A percentile compares a stretch with the other conserved stretches of the same genome.
Evolutionary conservation across 1,284 basidiomycete genomes (phyloP).

Genomic region (Pholiota adiposa): DNA sequence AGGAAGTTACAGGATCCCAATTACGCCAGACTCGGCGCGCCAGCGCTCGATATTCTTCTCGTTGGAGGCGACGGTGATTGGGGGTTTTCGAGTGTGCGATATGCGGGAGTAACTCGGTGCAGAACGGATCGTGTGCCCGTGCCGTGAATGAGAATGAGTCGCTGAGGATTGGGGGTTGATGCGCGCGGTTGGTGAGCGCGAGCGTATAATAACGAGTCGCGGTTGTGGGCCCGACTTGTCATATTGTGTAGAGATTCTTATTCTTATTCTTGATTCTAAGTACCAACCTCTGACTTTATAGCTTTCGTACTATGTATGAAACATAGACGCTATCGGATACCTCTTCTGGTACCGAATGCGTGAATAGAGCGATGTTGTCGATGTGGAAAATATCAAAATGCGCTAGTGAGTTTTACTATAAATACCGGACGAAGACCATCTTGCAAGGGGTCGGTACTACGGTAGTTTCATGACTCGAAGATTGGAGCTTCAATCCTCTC

Average conservation of each 20-base stretch:
- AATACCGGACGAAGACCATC: no score
- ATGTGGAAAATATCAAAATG: neutral
- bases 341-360: neutral
- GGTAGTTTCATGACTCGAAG: no score
- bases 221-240: neutral
- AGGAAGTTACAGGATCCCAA: conserved; percentile 17
- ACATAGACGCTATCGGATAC: neutral
- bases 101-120: conserved; percentile 18
- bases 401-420: neutral
- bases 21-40: conserved; percentile 19
- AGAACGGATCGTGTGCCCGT: conserved; percentile 23
- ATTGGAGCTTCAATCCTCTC: no score
- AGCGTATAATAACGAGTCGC: conserved; percentile 16
- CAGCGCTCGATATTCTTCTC: conserved; percentile 16
- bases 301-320: neutral
- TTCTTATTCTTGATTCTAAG: no score
- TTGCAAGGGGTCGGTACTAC: no score
- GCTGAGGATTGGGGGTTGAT: conserved; percentile 19
- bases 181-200: conserved; percentile 16
- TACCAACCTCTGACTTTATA: neutral
- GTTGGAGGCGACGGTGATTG: conserved; percentile 22
- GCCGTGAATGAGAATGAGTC: conserved; percentile 20
- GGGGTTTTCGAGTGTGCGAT: conserved; percentile 14
- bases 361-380: neutral
- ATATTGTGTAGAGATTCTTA: no score